Evolutionary conservation across 2,329 filamentous ascomycete species (phyloP).

Genomic region (Trichophyton schoenleinii): DNA sequence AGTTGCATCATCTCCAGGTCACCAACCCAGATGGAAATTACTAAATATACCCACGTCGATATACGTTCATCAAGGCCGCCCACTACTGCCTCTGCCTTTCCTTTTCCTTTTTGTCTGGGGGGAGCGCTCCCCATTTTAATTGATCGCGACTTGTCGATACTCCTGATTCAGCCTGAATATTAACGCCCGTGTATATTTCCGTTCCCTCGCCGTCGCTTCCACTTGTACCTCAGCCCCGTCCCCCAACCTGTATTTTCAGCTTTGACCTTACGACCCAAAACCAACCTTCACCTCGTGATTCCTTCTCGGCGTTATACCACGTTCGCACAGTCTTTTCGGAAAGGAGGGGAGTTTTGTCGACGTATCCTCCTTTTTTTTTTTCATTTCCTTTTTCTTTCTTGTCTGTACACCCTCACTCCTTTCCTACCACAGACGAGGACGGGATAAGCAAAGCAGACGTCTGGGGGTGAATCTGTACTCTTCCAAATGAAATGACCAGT

Average conservation of each 20-base stretch:
- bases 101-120: not conserved
- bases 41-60: conserved; percentile 5
- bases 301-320: not conserved
- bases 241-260: not conserved
- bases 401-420: not conserved
- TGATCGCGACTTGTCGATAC: not conserved
- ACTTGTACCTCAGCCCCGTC: not conserved
- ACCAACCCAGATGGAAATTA: conserved; percentile 13
- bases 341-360: not conserved
- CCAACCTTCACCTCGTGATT: not conserved
- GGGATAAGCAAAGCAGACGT: not conserved
- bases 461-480: not conserved
- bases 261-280: conserved; percentile 3
- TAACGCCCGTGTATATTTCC: not conserved
- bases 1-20: conserved; percentile 7
- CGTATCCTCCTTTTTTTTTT: not conserved
- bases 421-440: not conserved
- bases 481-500: not conserved
- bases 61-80: not conserved
- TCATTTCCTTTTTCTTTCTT: not conserved
- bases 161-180: not conserved
- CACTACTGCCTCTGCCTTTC: not conserved
- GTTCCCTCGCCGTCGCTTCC: not conserved
- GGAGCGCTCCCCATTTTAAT: not conserved
- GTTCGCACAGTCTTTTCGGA: not conserved